Conservation (phyloP, 805 yeast species). For the Yamadazyma sp. region DNA sequence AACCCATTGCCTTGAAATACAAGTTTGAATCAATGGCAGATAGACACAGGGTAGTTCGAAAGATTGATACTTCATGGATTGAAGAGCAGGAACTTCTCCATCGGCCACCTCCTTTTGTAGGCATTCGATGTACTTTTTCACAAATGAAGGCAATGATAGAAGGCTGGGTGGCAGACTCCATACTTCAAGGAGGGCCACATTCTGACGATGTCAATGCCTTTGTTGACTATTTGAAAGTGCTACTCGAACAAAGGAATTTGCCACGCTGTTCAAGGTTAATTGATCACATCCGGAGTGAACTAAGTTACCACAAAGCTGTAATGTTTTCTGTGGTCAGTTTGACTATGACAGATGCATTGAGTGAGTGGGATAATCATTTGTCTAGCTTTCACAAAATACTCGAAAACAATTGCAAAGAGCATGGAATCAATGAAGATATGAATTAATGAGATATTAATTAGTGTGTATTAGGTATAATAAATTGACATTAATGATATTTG, state of each 20-base stretch:
- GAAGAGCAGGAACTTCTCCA: conserved; percentile 16
- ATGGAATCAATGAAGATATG: background rate
- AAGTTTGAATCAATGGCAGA: conserved; percentile 22
- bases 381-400: background rate
- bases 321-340: background rate
- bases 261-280: conserved; percentile 21
- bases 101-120: conserved; percentile 18
- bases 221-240: conserved; percentile 18
- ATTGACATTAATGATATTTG: conserved; percentile 8
- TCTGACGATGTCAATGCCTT: conserved; percentile 28
- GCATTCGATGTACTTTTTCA: conserved; percentile 8
- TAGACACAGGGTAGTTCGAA: conserved; percentile 17
- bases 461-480: background rate
- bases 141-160: conserved; percentile 20
- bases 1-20: conserved; percentile 26
- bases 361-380: conserved; percentile 11
- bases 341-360: conserved; percentile 1
- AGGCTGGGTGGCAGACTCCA: conserved; percentile 29
- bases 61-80: conserved; percentile 23
- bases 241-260: conserved; percentile 19
- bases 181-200: conserved; percentile 37
- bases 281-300: conserved; percentile 12
- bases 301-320: conserved; percentile 8
- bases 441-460: background rate
- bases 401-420: conserved; percentile 1